Base-by-base conservation (phyloP, 371 early-diverging fungal species). In the Mucor indicus region DNA sequence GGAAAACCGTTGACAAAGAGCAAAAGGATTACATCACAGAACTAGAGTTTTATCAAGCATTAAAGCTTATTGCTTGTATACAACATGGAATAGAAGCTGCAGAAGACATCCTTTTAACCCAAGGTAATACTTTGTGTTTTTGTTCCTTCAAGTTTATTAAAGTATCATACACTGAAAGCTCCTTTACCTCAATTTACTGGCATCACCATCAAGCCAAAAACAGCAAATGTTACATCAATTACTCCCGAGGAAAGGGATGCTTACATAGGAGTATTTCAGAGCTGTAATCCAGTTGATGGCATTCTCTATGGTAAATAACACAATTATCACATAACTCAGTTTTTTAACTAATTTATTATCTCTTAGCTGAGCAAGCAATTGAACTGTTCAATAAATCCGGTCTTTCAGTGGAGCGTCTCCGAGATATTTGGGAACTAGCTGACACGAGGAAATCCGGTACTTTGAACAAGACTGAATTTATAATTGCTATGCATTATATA, bases 401-500 rank as follows among this genome's bases (percentile, higher is more conserved):
- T 9, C 27, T 60, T 10, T 48, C 55, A 11, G 24, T 19, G 4
- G 60, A 54, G 2, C 49, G 19, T 17, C 19, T 60, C 13, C 37
- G 24, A 7, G 21, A 22, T 10, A 60, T 60, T 13, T 54, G 56
- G 56, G 8, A 25, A 39, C 59, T 88, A 44, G 85, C 83, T 1
- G 83, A 86, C 40, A 79, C 82, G 11, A 70, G 77, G 40, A 53
- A 63, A 10, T 67, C 79, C 22, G 84, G 81, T 44, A 61, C 69
- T 15, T 50, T 88, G 33, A 73, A 80, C 36, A 62, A 79, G 32
- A 64, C 77, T 0, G 84, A 82, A 47, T 88, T 88, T 50, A 75
- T 80, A 8, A 77, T 86, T 36, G 87, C 87, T 23, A 88, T 88
- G 88, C 77, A 84, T 57, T 83, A 79, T 47, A 70, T 86, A 32